phyloP scores from a whole-genome alignment of 2,329 filamentous ascomycete genomes.

The Alternaria novae-zelandiae region DNA sequence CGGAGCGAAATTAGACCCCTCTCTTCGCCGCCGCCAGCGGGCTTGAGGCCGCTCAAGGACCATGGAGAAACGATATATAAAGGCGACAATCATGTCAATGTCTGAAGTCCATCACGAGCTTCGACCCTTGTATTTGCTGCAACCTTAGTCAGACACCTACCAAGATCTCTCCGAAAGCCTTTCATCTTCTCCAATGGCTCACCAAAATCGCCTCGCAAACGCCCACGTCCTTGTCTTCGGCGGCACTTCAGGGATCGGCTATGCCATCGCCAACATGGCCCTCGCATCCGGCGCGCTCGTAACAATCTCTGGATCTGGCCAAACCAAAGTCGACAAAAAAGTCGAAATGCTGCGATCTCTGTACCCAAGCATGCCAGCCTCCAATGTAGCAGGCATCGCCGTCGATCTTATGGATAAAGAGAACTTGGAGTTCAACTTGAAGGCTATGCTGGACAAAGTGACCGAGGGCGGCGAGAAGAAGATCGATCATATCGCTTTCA shows the following conservation, averaged over 20 bases:
- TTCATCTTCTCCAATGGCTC: constrained; percentile 30
- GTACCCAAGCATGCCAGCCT: constrained; percentile 40
- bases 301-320: constrained; percentile 65
- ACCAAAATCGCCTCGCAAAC: constrained; percentile 56
- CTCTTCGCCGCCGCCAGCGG: neutral
- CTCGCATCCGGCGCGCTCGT: constrained; percentile 63
- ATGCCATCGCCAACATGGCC: constrained; percentile 63
- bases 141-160: neutral
- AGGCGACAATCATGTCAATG: neutral
- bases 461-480: constrained; percentile 36
- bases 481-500: constrained; percentile 42
- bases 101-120: neutral
- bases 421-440: constrained; percentile 38
- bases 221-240: constrained; percentile 66
- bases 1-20: too few species aligned
- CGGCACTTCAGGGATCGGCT: constrained; percentile 70
- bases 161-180: neutral
- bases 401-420: constrained; percentile 35
- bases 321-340: constrained; percentile 58
- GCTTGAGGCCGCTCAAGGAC: neutral
- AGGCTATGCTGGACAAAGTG: constrained; percentile 32
- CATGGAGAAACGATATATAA: neutral
- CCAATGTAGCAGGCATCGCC: constrained; percentile 31
- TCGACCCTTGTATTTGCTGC: neutral
- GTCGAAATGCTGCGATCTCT: constrained; percentile 54